Evolutionary conservation across 2,329 filamentous ascomycete genomes (phyloP).

Genomic region (Curvularia spicifera): DNA sequence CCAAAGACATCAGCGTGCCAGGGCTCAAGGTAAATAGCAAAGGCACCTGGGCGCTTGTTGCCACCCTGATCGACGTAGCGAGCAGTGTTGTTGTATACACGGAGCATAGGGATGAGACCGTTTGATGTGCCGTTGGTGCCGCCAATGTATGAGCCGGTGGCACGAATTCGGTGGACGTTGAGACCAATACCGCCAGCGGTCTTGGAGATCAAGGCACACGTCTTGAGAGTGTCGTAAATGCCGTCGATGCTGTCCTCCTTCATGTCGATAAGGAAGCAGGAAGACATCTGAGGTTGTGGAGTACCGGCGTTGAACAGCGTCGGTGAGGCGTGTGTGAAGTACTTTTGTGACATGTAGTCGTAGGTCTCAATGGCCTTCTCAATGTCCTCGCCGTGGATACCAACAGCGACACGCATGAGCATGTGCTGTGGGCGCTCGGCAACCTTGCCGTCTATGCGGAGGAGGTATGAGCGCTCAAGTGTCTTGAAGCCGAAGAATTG

Average conservation of each 20-base stretch:
- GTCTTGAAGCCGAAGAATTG: conserved; percentile 99
- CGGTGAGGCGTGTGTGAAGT: conserved; percentile 97
- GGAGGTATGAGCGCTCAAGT: conserved; percentile 93
- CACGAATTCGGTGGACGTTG: conserved; percentile 94
- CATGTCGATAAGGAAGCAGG: conserved; percentile 99
- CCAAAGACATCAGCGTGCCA: conserved; percentile 99
- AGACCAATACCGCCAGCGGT: conserved; percentile 97
- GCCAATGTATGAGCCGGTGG: conserved; percentile 96
- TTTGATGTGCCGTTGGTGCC: conserved; percentile 99
- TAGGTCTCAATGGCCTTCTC: conserved; percentile 97
- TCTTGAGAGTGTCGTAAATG: conserved; percentile 99
- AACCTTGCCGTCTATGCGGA: conserved; percentile 94
- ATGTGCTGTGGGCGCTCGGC: conserved; percentile 98
- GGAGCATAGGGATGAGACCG: conserved; percentile 95
- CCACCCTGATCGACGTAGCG: conserved; percentile 98
- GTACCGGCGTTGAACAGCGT: conserved; percentile 98
- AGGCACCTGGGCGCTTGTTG: conserved; percentile 98
- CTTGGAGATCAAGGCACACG: conserved; percentile 99
- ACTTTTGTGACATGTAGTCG: conserved; percentile 98
- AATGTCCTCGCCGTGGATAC: conserved; percentile 93
- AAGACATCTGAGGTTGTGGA: conserved; percentile 91
- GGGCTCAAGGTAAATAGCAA: conserved; percentile 98
- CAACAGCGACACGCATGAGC: conserved; percentile 99
- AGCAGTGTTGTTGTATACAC: conserved; percentile 99
- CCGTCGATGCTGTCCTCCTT: conserved; percentile 99